Percentiles rank a stretch among this genome's conserved stretches.
phyloP scores from a whole-genome alignment of 306 rosid genomes.

The Mimosa bimucronata region DNA sequence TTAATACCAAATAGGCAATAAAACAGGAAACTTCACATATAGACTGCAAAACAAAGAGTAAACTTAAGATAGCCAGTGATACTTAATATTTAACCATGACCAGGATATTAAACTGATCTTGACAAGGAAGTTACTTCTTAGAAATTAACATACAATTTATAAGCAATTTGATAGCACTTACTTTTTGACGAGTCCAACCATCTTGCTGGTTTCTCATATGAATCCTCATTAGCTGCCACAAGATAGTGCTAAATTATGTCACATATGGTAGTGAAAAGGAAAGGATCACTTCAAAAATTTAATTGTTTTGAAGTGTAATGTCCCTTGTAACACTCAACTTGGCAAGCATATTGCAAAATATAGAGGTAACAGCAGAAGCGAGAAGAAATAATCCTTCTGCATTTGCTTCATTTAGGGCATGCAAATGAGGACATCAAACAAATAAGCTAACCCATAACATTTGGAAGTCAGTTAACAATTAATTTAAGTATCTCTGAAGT shows the following conservation, averaged over 20 bases:
- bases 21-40: not conserved
- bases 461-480: not conserved
- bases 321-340: not conserved
- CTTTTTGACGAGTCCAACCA: constrained; percentile 76
- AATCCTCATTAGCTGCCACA: constrained; percentile 61
- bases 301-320: not conserved
- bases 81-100: too few relatives aligned
- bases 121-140: too few relatives aligned
- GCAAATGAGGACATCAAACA: not conserved
- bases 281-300: not conserved
- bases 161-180: constrained; percentile 19
- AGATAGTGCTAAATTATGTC: constrained; percentile 34
- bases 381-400: not conserved
- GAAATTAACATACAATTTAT: not conserved
- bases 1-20: not conserved
- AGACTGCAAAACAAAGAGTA: not conserved
- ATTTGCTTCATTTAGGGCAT: not conserved
- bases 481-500: not conserved
- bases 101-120: too few relatives aligned
- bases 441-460: not conserved
- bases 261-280: constrained; percentile 9
- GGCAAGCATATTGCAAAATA: not conserved
- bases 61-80: not conserved
- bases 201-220: constrained; percentile 55
- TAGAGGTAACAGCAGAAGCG: not conserved